These are phyloP conservation scores for Fusarium pseudocircinatum DNA, from an alignment of 2,329 filamentous ascomycete genomes.

Conservation along the genomic window DNA sequence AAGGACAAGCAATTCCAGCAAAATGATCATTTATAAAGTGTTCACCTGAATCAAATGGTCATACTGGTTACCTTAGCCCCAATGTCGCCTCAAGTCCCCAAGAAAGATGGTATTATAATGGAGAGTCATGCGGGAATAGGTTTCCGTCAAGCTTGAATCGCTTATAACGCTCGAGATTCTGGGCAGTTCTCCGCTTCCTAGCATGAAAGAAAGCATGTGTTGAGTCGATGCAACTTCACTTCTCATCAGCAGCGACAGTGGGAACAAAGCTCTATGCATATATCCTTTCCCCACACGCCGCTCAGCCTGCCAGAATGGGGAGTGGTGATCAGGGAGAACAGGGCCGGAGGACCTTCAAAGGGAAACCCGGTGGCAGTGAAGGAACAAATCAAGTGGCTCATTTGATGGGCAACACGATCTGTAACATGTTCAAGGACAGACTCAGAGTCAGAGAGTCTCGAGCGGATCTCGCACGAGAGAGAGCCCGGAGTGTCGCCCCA, in stretches of 20 bases:
- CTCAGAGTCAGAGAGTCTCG: neutral
- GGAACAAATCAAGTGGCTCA: constrained; percentile 1
- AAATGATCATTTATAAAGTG: neutral
- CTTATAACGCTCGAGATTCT: constrained; percentile 7
- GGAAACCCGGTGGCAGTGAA: constrained; percentile 23
- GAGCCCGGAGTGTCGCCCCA: constrained; percentile 30
- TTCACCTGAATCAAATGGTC: neutral
- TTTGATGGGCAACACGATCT: neutral
- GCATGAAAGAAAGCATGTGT: constrained; percentile 20
- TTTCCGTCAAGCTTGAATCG: constrained; percentile 12
- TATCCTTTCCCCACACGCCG: constrained; percentile 23
- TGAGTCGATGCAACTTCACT: constrained; percentile 1
- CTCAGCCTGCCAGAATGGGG: constrained; percentile 1
- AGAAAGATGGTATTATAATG: neutral
- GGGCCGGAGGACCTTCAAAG: constrained; percentile 22
- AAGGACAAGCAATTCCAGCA: neutral
- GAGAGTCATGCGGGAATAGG: constrained; percentile 13
- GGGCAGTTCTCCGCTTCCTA: constrained; percentile 21
- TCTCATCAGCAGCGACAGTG: neutral
- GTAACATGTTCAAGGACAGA: constrained; percentile 18
- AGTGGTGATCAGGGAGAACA: constrained; percentile 7
- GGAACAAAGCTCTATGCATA: constrained; percentile 14
- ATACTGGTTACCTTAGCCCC: neutral
- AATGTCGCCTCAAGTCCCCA: neutral
- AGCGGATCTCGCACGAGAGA: constrained; percentile 27